Evolutionary conservation across 148 eudicot genomes (phyloP).

Genomic region (Vaccinium macrocarpon): DNA sequence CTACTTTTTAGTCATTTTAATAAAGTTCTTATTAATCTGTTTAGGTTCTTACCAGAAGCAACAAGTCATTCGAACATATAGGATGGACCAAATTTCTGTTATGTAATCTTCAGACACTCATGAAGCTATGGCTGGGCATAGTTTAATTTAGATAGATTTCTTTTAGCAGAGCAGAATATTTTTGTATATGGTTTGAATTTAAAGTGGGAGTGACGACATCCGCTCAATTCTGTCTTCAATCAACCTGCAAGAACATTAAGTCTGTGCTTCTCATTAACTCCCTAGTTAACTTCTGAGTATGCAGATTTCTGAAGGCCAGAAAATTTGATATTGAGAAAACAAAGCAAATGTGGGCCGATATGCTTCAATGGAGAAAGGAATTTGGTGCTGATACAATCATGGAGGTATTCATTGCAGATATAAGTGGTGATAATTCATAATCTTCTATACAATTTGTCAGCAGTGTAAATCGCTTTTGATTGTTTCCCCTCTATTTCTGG

Average conservation of each 20-base stretch:
- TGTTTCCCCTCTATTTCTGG: neutral
- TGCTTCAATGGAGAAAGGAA: constrained; percentile 33
- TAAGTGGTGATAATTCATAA: neutral
- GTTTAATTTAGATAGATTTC: neutral
- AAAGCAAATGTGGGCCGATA: constrained; percentile 34
- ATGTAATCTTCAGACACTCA: neutral
- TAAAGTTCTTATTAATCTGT: neutral
- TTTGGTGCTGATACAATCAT: constrained; percentile 25
- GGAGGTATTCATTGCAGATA: constrained; percentile 19
- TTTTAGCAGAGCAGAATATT: neutral
- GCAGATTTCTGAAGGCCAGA: constrained; percentile 34
- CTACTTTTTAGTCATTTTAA: neutral
- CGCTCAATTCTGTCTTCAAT: neutral
- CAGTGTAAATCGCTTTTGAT: neutral
- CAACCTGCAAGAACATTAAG: neutral
- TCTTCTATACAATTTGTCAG: neutral
- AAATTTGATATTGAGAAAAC: constrained; percentile 33
- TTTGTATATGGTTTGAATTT: neutral
- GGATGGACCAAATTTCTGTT: neutral
- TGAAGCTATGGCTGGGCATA: neutral
- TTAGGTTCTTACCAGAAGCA: neutral
- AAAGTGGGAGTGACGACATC: neutral
- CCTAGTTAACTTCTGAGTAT: neutral
- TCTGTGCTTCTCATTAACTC: neutral
- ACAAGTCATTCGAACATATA: neutral